phyloP scores from a whole-genome alignment of 2,329 filamentous ascomycete genomes.

The Dactylellina sp. region DNA sequence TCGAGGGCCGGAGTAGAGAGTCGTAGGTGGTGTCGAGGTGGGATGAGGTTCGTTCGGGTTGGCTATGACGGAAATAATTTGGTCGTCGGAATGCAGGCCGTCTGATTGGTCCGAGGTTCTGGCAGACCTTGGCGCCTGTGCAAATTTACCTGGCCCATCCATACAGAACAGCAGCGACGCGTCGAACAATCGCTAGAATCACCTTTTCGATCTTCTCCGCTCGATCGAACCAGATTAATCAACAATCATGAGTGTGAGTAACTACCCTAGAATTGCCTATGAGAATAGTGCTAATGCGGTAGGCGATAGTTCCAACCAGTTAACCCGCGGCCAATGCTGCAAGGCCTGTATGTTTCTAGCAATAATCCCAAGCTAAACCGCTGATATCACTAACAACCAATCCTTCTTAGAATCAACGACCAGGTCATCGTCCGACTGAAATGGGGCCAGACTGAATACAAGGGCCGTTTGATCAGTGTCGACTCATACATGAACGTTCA shows the following conservation, averaged over 20 bases:
- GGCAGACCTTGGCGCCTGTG: conserved; percentile 45
- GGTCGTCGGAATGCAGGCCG: conserved; percentile 47
- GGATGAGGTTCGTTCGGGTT: conserved; percentile 52
- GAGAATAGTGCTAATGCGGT: conserved; percentile 20
- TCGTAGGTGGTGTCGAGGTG: conserved; percentile 42
- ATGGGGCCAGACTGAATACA: conserved; percentile 98
- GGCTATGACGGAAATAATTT: conserved; percentile 2
- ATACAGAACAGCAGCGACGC: conserved; percentile 28
- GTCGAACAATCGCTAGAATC: conserved; percentile 24
- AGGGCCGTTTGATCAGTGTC: conserved; percentile 88
- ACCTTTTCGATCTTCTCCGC: conserved; percentile 4
- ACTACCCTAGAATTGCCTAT: neutral
- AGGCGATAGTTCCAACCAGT: conserved; percentile 81
- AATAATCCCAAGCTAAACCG: neutral
- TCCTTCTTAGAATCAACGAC: conserved; percentile 77
- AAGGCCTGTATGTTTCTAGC: conserved; percentile 83
- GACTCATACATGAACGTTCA: conserved; percentile 99
- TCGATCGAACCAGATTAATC: conserved; percentile 20
- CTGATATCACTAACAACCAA: conserved; percentile 2
- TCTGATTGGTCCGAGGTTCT: conserved; percentile 44
- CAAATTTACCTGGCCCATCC: conserved; percentile 43
- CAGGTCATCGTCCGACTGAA: conserved; percentile 92
- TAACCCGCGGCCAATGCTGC: conserved; percentile 96
- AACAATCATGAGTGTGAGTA: conserved; percentile 53
- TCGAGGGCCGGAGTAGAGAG: conserved; percentile 12